phyloP scores from a whole-genome alignment of 2,329 filamentous ascomycete species.

The Pseudogymnoascus sp. region DNA sequence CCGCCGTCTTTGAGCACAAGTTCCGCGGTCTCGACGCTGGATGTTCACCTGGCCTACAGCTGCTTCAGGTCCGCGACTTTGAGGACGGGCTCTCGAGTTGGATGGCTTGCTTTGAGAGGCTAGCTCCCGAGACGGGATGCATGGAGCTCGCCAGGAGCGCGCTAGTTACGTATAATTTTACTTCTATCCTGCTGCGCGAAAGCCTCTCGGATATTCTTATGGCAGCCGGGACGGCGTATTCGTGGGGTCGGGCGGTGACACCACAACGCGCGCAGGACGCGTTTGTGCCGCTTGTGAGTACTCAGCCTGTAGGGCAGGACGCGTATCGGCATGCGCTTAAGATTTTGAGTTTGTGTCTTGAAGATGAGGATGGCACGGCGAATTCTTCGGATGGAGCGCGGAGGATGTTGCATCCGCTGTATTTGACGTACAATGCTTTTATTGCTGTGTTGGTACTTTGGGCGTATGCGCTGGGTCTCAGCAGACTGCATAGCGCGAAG shows the following conservation, averaged over 20 bases:
- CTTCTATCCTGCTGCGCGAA: slow-evolving; percentile 18
- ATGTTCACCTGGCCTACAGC: slow-evolving; percentile 11
- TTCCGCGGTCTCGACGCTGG: slow-evolving; percentile 18
- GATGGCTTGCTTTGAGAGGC: slow-evolving; percentile 17
- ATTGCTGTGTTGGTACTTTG: slow-evolving; percentile 7
- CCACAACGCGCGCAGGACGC: slow-evolving; percentile 21
- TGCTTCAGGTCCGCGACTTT: slow-evolving; percentile 18
- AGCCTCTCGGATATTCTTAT: slow-evolving; percentile 21
- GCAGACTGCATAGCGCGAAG: background rate
- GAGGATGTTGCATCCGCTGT: slow-evolving; percentile 2
- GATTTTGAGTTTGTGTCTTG: slow-evolving; percentile 18
- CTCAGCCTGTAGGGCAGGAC: slow-evolving; percentile 19
- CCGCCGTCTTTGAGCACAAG: slow-evolving; percentile 20
- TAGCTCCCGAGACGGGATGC: slow-evolving; percentile 14
- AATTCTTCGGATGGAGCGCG: background rate
- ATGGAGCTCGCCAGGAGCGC: slow-evolving; percentile 17
- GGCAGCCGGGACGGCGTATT: slow-evolving; percentile 21
- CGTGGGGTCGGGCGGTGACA: slow-evolving; percentile 20
- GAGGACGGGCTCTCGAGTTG: slow-evolving; percentile 18
- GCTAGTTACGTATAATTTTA: slow-evolving; percentile 20
- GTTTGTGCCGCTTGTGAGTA: slow-evolving; percentile 17
- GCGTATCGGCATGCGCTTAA: slow-evolving; percentile 20
- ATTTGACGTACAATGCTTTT: slow-evolving; percentile 8
- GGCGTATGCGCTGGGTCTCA: slow-evolving; percentile 6
- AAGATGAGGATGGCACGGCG: slow-evolving; percentile 12